A percentile compares a stretch with the other conserved stretches of the same genome.
Conservation (phyloP, 441 rosid genomes). For the Croton laevigatus region DNA sequence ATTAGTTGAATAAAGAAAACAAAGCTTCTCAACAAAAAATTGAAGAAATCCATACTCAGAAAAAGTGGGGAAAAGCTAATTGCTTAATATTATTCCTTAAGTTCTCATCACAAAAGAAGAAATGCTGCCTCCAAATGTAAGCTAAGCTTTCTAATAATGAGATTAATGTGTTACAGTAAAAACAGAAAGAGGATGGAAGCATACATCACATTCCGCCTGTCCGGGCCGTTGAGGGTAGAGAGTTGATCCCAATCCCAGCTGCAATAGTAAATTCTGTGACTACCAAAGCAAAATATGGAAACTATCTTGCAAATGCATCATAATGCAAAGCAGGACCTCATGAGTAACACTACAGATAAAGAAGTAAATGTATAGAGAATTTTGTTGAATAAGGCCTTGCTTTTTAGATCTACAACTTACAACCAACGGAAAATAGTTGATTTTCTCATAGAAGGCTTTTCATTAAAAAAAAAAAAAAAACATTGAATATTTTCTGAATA, state of each 20-base stretch:
- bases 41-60: neutral
- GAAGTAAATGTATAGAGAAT: too few relatives aligned
- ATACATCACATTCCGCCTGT: slow-evolving; percentile 86
- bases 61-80: neutral
- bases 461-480: too few relatives aligned
- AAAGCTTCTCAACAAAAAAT: neutral
- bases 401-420: too few relatives aligned
- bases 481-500: too few relatives aligned
- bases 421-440: too few relatives aligned
- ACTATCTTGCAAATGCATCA: slow-evolving; percentile 1
- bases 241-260: slow-evolving; percentile 54
- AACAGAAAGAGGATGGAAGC: slow-evolving; percentile 25
- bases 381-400: too few relatives aligned
- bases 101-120: neutral
- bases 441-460: too few relatives aligned
- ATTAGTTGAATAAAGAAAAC: slow-evolving; percentile 2
- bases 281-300: slow-evolving; percentile 13
- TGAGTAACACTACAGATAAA: neutral
- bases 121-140: neutral
- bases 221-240: slow-evolving; percentile 87
- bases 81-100: neutral
- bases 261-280: slow-evolving; percentile 27
- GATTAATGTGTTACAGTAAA: slow-evolving; percentile 3
- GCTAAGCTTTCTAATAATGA: neutral
- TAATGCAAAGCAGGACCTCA: neutral